These are phyloP conservation scores for Phytophthora constricta DNA, from an alignment of 352 stramenopile species.

Conservation along the genomic window DNA sequence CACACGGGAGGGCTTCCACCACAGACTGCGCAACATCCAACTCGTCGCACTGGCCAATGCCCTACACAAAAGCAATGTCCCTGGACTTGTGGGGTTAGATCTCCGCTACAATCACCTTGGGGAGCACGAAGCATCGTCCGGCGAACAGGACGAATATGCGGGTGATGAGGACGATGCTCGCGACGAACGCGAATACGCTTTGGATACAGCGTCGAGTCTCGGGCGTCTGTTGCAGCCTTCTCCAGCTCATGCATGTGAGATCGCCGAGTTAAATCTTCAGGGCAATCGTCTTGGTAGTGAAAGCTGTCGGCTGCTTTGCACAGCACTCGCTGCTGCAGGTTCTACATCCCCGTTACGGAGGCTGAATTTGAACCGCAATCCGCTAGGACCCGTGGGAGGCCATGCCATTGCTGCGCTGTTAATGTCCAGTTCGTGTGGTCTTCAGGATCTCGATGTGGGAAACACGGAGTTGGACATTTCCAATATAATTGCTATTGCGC, in stretches of 20 bases:
- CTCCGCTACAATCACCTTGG: constrained; percentile 65
- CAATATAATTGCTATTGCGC: constrained; percentile 73
- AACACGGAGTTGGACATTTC: constrained; percentile 65
- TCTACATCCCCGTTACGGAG: constrained; percentile 40
- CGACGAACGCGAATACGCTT: constrained; percentile 48
- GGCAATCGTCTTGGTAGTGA: constrained; percentile 68
- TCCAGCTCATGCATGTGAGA: constrained; percentile 54
- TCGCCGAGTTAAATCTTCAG: constrained; percentile 62
- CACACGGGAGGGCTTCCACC: constrained; percentile 59
- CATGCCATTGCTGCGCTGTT: constrained; percentile 63
- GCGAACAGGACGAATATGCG: constrained; percentile 23
- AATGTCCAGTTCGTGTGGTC: constrained; percentile 27
- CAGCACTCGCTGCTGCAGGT: constrained; percentile 44
- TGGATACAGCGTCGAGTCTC: constrained; percentile 57
- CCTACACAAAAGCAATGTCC: constrained; percentile 54
- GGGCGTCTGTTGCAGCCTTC: constrained; percentile 55
- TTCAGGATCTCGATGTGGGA: constrained; percentile 61
- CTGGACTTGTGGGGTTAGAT: constrained; percentile 52
- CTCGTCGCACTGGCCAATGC: constrained; percentile 58
- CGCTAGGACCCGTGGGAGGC: constrained; percentile 52
- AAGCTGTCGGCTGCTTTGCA: constrained; percentile 64
- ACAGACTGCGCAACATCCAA: constrained; percentile 73
- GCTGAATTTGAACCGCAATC: constrained; percentile 63
- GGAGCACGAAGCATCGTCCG: constrained; percentile 33
- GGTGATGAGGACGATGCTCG: constrained; percentile 23